Conservation (phyloP, 345 rosid genomes). For the Toxicodendron radicans region DNA sequence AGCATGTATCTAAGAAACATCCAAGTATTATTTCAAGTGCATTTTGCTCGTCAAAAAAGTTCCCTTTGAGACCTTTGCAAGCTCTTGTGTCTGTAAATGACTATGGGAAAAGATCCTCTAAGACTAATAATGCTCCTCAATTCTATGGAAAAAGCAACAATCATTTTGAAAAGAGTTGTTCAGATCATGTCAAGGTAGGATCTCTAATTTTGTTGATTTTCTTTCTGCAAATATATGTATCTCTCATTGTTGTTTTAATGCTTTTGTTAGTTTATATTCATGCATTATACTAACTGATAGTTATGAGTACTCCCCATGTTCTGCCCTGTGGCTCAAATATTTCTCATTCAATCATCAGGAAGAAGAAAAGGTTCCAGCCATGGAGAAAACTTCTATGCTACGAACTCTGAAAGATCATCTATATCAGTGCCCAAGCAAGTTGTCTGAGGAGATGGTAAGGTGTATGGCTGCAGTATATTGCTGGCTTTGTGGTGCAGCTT, state of each 20-base stretch:
- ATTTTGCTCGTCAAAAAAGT: constrained; percentile 78
- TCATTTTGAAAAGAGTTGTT: constrained; percentile 40
- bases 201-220: constrained; percentile 8
- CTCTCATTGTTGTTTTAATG: background rate
- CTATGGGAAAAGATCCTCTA: constrained; percentile 42
- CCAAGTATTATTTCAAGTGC: constrained; percentile 80
- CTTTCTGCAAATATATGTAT: background rate
- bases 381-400: constrained; percentile 40
- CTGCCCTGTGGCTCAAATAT: background rate
- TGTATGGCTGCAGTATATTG: constrained; percentile 85
- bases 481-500: constrained; percentile 61
- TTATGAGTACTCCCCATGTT: background rate
- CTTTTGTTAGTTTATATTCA: background rate
- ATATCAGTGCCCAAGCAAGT: constrained; percentile 76
- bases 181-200: constrained; percentile 47
- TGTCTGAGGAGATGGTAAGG: constrained; percentile 92
- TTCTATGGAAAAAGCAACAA: constrained; percentile 33
- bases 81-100: constrained; percentile 49
- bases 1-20: constrained; percentile 62
- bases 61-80: constrained; percentile 61
- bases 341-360: constrained; percentile 33
- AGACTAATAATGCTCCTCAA: constrained; percentile 36
- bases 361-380: constrained; percentile 26
- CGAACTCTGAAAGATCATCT: constrained; percentile 79
- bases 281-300: background rate